Conservation (phyloP, 768 basidiomycete genomes). For the Mycena amicta region DNA sequence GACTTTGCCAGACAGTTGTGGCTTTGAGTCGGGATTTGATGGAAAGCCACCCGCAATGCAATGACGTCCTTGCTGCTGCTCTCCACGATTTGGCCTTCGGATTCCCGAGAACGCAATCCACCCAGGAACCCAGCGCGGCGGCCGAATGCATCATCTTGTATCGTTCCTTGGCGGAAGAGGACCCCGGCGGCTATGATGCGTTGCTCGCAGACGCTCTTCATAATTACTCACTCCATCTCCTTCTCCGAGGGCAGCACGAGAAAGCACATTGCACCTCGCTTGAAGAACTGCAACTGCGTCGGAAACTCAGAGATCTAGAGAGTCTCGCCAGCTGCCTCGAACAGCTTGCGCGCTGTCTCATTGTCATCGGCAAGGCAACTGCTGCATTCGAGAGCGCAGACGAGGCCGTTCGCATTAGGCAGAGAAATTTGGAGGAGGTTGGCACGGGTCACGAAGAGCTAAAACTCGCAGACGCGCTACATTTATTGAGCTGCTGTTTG, state of each 20-base stretch:
- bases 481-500: constrained; percentile 12
- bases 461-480: constrained; percentile 8
- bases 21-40: constrained; percentile 6
- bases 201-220: constrained; percentile 9
- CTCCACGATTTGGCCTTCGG: constrained; percentile 17
- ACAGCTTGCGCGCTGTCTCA: constrained; percentile 11
- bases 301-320: constrained; percentile 2
- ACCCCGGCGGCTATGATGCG: background rate
- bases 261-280: constrained; percentile 2
- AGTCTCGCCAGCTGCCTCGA: constrained; percentile 9
- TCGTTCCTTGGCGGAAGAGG: constrained; percentile 6
- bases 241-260: constrained; percentile 2
- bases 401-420: constrained; percentile 12
- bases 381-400: constrained; percentile 12
- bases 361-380: background rate
- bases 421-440: constrained; percentile 3
- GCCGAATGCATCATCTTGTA: constrained; percentile 15
- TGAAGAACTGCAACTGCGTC: constrained; percentile 11
- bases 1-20: constrained; percentile 6
- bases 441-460: constrained; percentile 5
- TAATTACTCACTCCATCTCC: constrained; percentile 12
- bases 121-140: constrained; percentile 1
- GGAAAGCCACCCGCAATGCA: constrained; percentile 5
- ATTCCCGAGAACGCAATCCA: background rate
- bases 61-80: constrained; percentile 13